phyloP scores from a whole-genome alignment of 805 yeast species.

The Tetrapisispora namnaoensis region DNA sequence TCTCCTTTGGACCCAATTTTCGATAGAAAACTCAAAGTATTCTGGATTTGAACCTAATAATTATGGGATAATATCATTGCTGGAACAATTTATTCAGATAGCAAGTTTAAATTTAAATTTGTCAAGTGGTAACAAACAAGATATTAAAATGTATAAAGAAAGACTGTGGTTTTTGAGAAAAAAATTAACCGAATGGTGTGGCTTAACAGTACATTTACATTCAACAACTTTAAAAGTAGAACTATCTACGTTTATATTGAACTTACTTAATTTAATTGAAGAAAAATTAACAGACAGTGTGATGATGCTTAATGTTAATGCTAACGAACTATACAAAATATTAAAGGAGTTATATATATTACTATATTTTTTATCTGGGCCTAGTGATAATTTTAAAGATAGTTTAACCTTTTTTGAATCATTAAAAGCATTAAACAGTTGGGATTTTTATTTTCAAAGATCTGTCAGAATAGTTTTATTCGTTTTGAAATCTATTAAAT shows the following conservation, averaged over 20 bases:
- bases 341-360: conserved; percentile 13
- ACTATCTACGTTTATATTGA: conserved; percentile 5
- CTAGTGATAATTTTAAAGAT: conserved; percentile 8
- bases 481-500: conserved; percentile 14
- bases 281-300: conserved; percentile 7
- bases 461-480: conserved; percentile 19
- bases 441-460: conserved; percentile 22
- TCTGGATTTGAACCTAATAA: neutral
- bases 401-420: conserved; percentile 13
- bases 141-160: conserved; percentile 1
- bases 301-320: conserved; percentile 6
- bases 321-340: conserved; percentile 3
- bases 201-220: conserved; percentile 7
- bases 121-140: conserved; percentile 2
- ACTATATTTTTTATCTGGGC: conserved; percentile 18
- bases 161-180: conserved; percentile 22
- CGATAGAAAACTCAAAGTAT: neutral
- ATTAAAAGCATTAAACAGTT: conserved; percentile 10
- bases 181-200: conserved; percentile 22
- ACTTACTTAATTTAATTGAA: conserved; percentile 7
- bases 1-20: conserved; percentile 5
- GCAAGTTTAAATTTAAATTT: conserved; percentile 6
- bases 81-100: conserved; percentile 12
- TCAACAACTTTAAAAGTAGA: conserved; percentile 5
- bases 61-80: conserved; percentile 11